Evolutionary conservation across 140 eudicot genomes (phyloP), one percentile per base, ranked within the genome.

Genomic region (Ambrosia hybrid): DNA sequence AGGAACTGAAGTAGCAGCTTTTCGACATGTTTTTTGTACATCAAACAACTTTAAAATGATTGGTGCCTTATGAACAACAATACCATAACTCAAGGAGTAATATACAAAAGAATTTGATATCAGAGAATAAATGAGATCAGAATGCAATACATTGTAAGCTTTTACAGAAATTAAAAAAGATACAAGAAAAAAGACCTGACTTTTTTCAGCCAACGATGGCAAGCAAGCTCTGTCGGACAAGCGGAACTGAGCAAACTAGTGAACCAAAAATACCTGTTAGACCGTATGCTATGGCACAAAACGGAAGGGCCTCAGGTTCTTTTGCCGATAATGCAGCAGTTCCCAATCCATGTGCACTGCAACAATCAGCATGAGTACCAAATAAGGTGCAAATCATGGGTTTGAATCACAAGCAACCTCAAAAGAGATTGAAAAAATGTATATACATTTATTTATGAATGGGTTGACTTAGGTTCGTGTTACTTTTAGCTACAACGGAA

Each of bases 251-350:
- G 79, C 99, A 90, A 15, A 90, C 69, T 57, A 93, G 63, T 55
- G 97, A 93, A 34, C 91, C 99, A 60, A 91, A 90, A 53, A 93
- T 93, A 26, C 99, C 99, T 0, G 99, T 93, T 14, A 93, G 87
- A 43, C 94, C 97, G 39, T 93, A 93, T 12, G 99, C 97, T 69
- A 93, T 93, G 9, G 97, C 99, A 71, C 99, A 93, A 64, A 93
- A 93, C 34, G 99, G 99, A 71, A 93, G 91, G 51, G 99, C 97
- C 85, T 90, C 99, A 0, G 99, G 99, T 74, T 93, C 99, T 81
- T 90, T 90, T 39, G 99, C 99, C 59, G 99, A 88, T 68, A 93
- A 82, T 58, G 99, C 97, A 57, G 99, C 97, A 57, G 99, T 93
- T 76, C 99, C 99, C 61, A 93, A 52, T 67, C 99, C 99, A 65